A percentile compares a stretch with the other conserved stretches of the same genome.
These are phyloP conservation scores for Triticum dicoccoides DNA, from an alignment of 176 grass and related monocot genomes.

Conservation along the genomic window DNA sequence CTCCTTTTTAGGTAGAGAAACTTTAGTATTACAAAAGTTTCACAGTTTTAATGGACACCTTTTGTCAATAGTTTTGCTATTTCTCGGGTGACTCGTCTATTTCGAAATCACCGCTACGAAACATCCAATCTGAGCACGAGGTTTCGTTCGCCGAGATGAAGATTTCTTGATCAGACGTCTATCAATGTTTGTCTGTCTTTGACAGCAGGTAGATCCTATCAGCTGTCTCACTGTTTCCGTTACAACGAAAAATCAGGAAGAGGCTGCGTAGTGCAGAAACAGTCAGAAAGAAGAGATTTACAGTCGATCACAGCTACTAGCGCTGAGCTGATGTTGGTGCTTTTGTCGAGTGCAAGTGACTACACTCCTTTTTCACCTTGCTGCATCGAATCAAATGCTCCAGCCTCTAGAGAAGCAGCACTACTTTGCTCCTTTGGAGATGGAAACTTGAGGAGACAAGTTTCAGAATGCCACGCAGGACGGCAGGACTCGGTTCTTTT, in stretches of 20 bases:
- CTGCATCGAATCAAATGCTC: too few relatives aligned
- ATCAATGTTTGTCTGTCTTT: neutral
- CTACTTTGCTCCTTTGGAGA: neutral
- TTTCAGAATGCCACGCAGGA: neutral
- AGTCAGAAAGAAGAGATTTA: neutral
- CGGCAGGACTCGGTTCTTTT: neutral
- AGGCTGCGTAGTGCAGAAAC: slow-evolving; percentile 8
- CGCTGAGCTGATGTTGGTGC: neutral
- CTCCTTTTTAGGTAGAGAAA: neutral
- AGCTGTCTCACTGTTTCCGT: too few relatives aligned
- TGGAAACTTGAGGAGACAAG: neutral
- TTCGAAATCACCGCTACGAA: neutral
- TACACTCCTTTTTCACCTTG: neutral
- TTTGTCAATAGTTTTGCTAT: neutral
- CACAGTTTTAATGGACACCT: neutral
- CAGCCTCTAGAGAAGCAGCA: neutral
- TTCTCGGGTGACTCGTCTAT: neutral
- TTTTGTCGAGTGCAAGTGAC: neutral
- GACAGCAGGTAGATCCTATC: too few relatives aligned
- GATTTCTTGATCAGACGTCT: neutral
- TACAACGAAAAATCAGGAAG: neutral
- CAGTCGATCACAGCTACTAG: neutral
- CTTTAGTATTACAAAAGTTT: too few relatives aligned
- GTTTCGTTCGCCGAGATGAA: neutral
- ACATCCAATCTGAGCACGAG: neutral